Conservation (phyloP, 345 rosid genomes). For the Eucalyptus fibrosa region DNA sequence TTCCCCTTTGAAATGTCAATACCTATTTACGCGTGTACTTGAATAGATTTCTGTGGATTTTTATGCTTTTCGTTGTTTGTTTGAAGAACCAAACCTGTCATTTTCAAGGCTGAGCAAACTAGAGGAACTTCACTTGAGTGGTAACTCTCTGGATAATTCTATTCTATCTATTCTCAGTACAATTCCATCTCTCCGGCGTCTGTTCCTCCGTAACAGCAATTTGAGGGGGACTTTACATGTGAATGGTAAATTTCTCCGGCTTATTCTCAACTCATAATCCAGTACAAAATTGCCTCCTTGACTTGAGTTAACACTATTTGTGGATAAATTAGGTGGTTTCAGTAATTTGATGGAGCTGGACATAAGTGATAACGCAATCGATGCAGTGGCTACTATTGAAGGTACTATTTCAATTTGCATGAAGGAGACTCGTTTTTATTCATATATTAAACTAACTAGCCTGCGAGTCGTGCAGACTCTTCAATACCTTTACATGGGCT, state of each 20-base stretch:
- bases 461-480: fast-evolving
- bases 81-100: not conserved
- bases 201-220: fast-evolving
- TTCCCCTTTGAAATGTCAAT: too few relatives aligned
- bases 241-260: too few relatives aligned
- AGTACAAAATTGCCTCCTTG: not conserved
- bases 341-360: not conserved
- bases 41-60: too few relatives aligned
- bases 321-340: not conserved
- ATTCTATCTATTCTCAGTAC: not conserved
- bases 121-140: not conserved
- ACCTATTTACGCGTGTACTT: fast-evolving
- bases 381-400: not conserved
- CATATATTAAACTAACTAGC: too few relatives aligned
- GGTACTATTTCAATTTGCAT: fast-evolving
- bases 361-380: not conserved
- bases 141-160: not conserved
- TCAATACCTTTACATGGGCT: too few relatives aligned
- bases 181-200: not conserved
- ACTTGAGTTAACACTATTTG: not conserved
- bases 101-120: not conserved
- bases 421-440: too few relatives aligned
- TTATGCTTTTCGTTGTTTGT: not conserved
- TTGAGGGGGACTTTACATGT: too few relatives aligned
- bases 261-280: too few relatives aligned